Evolutionary conservation across 2,329 filamentous ascomycete genomes (phyloP), one percentile per base, ranked within the genome.

Genomic region (Arthrocladium fulminans): DNA sequence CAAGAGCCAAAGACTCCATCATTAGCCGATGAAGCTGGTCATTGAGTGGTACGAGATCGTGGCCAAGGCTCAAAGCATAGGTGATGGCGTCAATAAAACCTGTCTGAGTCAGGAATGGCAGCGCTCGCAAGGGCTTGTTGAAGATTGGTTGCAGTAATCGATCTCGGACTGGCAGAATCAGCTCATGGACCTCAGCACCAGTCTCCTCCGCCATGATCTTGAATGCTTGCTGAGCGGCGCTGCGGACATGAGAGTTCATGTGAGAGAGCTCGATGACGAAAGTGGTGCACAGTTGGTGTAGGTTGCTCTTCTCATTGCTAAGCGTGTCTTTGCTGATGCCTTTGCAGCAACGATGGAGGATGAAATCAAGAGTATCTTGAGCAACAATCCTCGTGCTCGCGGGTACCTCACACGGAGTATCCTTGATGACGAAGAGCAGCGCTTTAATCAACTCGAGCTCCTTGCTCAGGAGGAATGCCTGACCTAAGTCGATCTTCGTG

Each of bases 11-110:
- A 4, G 90, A 94, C 67, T 99, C 92, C 78, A 94, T 86, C 51
- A 98, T 76, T 35, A 98, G 73, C 38, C 92, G 80, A 57, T 92
- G 94, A 22, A 97, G 75, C 54, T 89, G 82, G 43, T 97, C 90
- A 56, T 96, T 92, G 63, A 97, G 95, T 6, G 83, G 80, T 22
- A 98, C 81, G 60, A 96, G 90, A 55, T 92, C 85, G 42, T 84
- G 81, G 63, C 94, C 90, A 42, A 98, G 74, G 49, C 84, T 83
- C 70, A 99, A 79, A 62, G 94, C 94, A 66, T 94, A 98, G 0
- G 88, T 95, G 62, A 98, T 88, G 1, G 92, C 92, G 63, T 98
- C 94, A 57, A 99, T 96, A 62, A 94, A 97, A 3, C 92, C 94
- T 57, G 98, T 98, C 68, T 98, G 94, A 2, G 88, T 90, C 3